Percentiles rank a stretch among this genome's conserved stretches.
Conservation (phyloP, 75 land plant species). For the Ceratopteris richardii region DNA sequence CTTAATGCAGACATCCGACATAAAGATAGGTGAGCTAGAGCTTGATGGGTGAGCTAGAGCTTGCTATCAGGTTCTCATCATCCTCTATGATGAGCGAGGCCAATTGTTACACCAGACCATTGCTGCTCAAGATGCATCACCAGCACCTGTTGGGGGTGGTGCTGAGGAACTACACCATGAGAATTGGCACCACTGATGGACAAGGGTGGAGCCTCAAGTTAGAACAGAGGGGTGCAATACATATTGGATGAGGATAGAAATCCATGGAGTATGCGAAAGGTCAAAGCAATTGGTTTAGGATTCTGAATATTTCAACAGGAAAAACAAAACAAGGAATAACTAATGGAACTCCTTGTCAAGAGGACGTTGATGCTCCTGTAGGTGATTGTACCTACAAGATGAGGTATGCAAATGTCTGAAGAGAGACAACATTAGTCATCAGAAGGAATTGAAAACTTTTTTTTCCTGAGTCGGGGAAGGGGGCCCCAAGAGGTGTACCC, state of each 20-base stretch:
- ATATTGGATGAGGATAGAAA: constrained; percentile 70
- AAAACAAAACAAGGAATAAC: no score
- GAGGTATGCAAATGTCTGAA: no score
- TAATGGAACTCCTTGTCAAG: no score
- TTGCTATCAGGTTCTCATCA: constrained; percentile 60
- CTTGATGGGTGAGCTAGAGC: constrained; percentile 87
- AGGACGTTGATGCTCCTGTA: no score
- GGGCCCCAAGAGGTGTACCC: no score
- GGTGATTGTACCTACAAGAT: no score
- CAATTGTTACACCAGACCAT: constrained; percentile 45
- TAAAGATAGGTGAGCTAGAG: no score
- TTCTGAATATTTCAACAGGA: constrained; percentile 14
- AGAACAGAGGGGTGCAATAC: constrained; percentile 62
- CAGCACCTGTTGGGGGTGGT: constrained; percentile 62
- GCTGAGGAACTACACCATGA: constrained; percentile 50
- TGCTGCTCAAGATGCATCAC: constrained; percentile 76
- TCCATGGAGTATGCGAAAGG: constrained; percentile 64
- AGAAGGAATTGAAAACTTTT: no score
- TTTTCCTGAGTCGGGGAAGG: no score
- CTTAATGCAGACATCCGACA: constrained; percentile 41
- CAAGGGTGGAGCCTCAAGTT: constrained; percentile 65
- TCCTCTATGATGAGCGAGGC: constrained; percentile 44
- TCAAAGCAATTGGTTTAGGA: constrained; percentile 65
- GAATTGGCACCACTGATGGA: constrained; percentile 53
- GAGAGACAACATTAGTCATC: no score